Evolutionary conservation across 768 basidiomycete genomes (phyloP).

Genomic region (Hericium rajendrae): DNA sequence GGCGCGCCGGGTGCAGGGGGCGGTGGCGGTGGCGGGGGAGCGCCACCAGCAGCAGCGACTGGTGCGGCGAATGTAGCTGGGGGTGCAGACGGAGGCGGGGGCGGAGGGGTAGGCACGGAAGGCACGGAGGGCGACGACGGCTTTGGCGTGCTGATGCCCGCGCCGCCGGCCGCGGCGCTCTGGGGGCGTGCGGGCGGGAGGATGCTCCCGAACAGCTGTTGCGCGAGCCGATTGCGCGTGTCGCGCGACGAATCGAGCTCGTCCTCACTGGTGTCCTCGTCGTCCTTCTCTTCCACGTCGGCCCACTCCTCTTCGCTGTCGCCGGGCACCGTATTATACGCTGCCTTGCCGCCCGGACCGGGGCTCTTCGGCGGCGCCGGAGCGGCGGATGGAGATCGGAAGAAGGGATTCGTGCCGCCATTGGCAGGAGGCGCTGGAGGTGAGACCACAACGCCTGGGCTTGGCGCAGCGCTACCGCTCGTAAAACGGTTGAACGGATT

Average conservation of each 20-base stretch:
- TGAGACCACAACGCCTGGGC: constrained; percentile 20
- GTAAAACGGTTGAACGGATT: constrained; percentile 77
- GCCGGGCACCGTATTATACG: constrained; percentile 54
- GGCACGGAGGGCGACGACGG: constrained; percentile 21
- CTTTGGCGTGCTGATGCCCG: constrained; percentile 4
- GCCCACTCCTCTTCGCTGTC: constrained; percentile 77
- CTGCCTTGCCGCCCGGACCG: constrained; percentile 41
- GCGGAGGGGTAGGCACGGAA: constrained; percentile 28
- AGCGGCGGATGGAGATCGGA: constrained; percentile 37
- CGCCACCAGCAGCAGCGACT: constrained; percentile 17
- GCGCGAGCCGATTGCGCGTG: constrained; percentile 63
- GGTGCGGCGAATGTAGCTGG: constrained; percentile 29
- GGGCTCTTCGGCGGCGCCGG: constrained; percentile 38
- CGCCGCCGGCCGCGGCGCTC: constrained; percentile 33
- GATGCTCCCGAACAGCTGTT: constrained; percentile 67
- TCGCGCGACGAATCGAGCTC: constrained; percentile 59
- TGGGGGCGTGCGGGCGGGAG: constrained; percentile 48
- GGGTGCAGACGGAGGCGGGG: constrained; percentile 30
- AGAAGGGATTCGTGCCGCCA: constrained; percentile 70
- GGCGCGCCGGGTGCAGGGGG: constrained; percentile 22
- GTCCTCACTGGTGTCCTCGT: constrained; percentile 69
- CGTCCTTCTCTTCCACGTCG: constrained; percentile 56
- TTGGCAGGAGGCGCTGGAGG: constrained; percentile 24
- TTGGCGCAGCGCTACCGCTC: constrained; percentile 28
- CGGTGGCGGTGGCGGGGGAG: constrained; percentile 24